phyloP scores from a whole-genome alignment of 306 rosid species.

The Quercus wislizeni region DNA sequence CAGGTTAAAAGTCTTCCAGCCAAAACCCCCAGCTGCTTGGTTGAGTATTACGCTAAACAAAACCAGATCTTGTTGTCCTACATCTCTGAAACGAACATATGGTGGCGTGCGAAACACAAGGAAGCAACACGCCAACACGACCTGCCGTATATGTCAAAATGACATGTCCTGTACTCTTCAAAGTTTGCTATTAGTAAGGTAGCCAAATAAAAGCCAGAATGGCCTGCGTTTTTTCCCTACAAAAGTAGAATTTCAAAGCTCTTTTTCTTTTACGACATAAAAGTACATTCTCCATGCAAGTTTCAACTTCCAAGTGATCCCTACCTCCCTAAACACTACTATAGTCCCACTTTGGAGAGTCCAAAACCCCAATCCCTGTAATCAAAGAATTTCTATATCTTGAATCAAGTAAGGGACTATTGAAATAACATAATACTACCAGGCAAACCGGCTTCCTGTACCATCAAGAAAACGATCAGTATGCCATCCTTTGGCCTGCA shows the following conservation, averaged over 20 bases:
- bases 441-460: constrained; percentile 70
- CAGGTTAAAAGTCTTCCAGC: too few relatives aligned
- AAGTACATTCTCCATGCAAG: background rate
- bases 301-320: background rate
- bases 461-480: constrained; percentile 94
- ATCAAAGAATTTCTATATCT: constrained; percentile 5
- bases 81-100: too few relatives aligned
- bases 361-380: background rate
- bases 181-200: too few relatives aligned
- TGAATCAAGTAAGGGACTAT: background rate
- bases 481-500: constrained; percentile 91
- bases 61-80: too few relatives aligned
- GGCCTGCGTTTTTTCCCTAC: too few relatives aligned
- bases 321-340: background rate
- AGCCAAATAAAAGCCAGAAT: too few relatives aligned
- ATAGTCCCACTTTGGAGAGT: background rate
- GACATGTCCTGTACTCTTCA: too few relatives aligned
- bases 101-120: too few relatives aligned
- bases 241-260: background rate
- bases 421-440: constrained; percentile 20
- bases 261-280: background rate
- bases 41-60: too few relatives aligned
- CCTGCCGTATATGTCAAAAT: too few relatives aligned
- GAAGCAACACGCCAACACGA: too few relatives aligned
- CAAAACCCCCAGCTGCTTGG: too few relatives aligned